These are phyloP conservation scores for Blastobotrys persicus DNA, from an alignment of 1,139 yeast genomes.

Conservation along the genomic window DNA sequence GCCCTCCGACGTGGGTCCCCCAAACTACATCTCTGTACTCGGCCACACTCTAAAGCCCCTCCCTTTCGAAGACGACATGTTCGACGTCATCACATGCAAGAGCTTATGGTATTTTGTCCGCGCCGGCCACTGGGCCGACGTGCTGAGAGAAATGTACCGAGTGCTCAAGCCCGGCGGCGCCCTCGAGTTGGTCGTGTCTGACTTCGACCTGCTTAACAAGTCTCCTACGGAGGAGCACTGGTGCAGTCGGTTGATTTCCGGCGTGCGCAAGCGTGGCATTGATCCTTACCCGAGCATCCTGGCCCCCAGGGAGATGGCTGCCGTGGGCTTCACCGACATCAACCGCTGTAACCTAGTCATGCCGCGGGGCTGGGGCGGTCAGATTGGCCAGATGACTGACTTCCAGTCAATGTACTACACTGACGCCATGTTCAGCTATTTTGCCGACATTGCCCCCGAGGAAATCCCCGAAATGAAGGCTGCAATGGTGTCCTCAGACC, in stretches of 20 bases:
- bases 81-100: conserved; percentile 37
- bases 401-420: conserved; percentile 31
- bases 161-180: conserved; percentile 44
- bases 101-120: conserved; percentile 36
- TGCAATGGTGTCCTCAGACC: conserved; percentile 6
- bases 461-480: conserved; percentile 22
- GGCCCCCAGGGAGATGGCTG: conserved; percentile 28
- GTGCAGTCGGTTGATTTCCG: conserved; percentile 29
- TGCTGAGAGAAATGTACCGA: conserved; percentile 40
- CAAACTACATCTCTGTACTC: conserved; percentile 32
- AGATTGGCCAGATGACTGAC: conserved; percentile 34
- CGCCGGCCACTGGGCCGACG: conserved; percentile 37
- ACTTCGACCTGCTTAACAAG: conserved; percentile 31
- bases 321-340: conserved; percentile 36
- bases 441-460: conserved; percentile 28
- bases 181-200: conserved; percentile 36
- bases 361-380: conserved; percentile 39
- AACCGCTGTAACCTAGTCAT: conserved; percentile 30
- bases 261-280: conserved; percentile 31
- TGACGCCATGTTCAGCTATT: conserved; percentile 30
- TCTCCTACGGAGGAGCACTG: conserved; percentile 27
- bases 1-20: conserved; percentile 31
- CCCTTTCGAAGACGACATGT: conserved; percentile 39
- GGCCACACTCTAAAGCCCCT: conserved; percentile 34
- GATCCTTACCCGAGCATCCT: conserved; percentile 35